Base-by-base conservation (phyloP, 176 grass and related monocot species). In the Triticum urartu region DNA sequence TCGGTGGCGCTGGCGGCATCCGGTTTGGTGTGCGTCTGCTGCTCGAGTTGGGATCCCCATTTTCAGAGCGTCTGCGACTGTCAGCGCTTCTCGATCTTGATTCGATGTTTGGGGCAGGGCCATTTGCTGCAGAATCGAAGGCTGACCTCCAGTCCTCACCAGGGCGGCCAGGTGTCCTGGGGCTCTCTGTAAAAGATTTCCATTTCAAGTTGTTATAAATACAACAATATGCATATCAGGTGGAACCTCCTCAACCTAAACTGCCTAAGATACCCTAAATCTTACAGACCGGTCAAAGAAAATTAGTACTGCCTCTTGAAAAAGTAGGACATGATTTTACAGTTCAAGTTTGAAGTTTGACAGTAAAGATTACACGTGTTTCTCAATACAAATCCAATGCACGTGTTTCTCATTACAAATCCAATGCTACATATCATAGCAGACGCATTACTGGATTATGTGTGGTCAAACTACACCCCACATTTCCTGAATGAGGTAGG, bases 81-180 rank as follows among this genome's bases (percentile, higher is more conserved):
- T 97, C 87, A 1, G 92, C 86, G 24, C 93, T 98, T 86, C 52
- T 93, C 3, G 91, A 98, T 76, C 95, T 98, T 30, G 93, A 81
- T 89, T 89, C 86, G 3, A 56, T 87, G 22, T 34, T 45, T 22
- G 87, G 61, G 56, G 28, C 38, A 67, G 89, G 68, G 4, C 91
- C 94, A 25, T 89, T 92, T 36, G 93, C 78, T 67, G 89, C 50
- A 1, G 94, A 88, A 83, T 93, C 90, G 21, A 98, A 98, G 59
- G 92, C 97, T 47, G 94, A 95, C 71, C 90, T 95, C 97, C 97
- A 98, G 60, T 98, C 97, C 71, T 98, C 93, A 58, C 97, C 88
- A 28, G 92, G 71, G 21, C 74, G 88, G 81, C 75, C 82, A 2
- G 87, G 89, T 71, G 84, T 88, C 81, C 80, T 75, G 39, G 90